Conservation (phyloP, 2,329 filamentous ascomycete genomes). For the Diatrype stigma region DNA sequence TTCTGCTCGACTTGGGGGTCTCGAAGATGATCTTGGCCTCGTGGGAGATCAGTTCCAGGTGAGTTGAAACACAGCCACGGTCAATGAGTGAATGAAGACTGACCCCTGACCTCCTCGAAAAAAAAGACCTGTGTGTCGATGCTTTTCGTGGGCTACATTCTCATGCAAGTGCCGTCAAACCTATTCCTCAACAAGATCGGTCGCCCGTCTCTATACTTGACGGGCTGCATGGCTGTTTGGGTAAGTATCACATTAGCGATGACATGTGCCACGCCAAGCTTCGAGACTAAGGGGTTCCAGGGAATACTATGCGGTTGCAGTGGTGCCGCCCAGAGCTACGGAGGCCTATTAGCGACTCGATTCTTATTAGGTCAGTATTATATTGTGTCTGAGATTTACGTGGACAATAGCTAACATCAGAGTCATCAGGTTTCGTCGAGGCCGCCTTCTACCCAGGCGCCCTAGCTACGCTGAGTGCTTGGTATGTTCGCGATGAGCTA, state of each 20-base stretch:
- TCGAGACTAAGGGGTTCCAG: not conserved
- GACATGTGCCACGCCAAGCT: not conserved
- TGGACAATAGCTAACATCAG: not conserved
- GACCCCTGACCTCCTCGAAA: not conserved
- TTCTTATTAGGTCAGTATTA: slow-evolving; percentile 1
- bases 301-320: slow-evolving; percentile 3
- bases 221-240: slow-evolving; percentile 19
- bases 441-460: slow-evolving; percentile 4
- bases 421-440: not conserved
- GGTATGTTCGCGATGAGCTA: slow-evolving; percentile 64
- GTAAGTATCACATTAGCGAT: not conserved
- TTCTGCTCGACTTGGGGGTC: slow-evolving; percentile 43
- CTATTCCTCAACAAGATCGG: slow-evolving; percentile 41
- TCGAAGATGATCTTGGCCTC: slow-evolving; percentile 24
- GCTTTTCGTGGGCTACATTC: slow-evolving; percentile 41
- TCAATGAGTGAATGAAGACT: not conserved
- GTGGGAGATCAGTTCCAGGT: slow-evolving; percentile 25
- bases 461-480: slow-evolving; percentile 38
- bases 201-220: slow-evolving; percentile 37
- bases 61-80: not conserved
- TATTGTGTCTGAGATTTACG: not conserved
- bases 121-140: slow-evolving; percentile 38
- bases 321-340: not conserved
- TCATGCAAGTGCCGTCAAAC: slow-evolving; percentile 46
- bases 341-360: slow-evolving; percentile 2